phyloP scores from a whole-genome alignment of 192 early-diverging fungal genomes.

The Blastocladiella britannica region DNA sequence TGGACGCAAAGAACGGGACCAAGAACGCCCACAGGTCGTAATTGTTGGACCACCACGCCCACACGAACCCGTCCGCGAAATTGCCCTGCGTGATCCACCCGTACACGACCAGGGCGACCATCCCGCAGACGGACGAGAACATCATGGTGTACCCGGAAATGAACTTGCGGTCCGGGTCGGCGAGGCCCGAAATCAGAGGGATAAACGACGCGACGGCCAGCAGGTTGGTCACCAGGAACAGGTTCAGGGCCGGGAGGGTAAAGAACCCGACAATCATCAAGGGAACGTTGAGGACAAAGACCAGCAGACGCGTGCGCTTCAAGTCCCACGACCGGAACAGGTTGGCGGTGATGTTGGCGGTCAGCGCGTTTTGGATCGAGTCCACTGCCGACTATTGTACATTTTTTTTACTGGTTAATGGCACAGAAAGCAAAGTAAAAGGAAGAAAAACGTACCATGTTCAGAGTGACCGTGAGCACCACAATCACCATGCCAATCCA shows the following conservation, averaged over 20 bases:
- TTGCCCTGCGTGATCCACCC: neutral
- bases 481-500: constrained; percentile 16
- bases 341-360: constrained; percentile 8
- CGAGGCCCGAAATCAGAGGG: neutral
- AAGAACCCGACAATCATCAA: neutral
- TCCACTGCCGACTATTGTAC: constrained; percentile 27
- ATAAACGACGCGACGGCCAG: neutral
- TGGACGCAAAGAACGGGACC: neutral
- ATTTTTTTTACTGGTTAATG: neutral
- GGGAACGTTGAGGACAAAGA: neutral
- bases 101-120: neutral
- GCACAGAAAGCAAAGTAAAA: neutral
- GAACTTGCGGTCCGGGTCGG: neutral
- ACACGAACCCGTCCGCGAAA: neutral
- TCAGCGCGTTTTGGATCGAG: constrained; percentile 23
- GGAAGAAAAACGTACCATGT: constrained; percentile 2
- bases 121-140: neutral
- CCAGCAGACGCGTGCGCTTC: neutral
- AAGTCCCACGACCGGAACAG: neutral
- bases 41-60: neutral
- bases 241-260: neutral
- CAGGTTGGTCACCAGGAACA: constrained; percentile 2
- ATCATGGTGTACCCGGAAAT: neutral
- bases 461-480: constrained; percentile 18
- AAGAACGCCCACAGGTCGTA: neutral